phyloP scores from a whole-genome alignment of 805 yeast species.

The Yarrowia keelungensis region DNA sequence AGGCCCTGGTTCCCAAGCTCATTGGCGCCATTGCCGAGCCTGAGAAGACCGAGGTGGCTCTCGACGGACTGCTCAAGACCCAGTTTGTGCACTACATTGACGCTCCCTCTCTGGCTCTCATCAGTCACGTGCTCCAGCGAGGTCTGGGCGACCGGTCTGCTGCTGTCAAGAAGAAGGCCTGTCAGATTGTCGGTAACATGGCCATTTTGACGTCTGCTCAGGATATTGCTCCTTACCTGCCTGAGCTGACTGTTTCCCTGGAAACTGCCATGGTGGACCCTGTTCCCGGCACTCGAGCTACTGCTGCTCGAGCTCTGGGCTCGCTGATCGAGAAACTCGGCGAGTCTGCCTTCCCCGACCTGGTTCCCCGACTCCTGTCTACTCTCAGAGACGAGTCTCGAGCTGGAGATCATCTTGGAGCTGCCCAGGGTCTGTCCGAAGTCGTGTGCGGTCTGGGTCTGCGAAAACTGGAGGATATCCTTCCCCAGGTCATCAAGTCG shows the following conservation, averaged over 20 bases:
- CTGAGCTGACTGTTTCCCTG: conserved; percentile 76
- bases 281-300: conserved; percentile 94
- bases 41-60: conserved; percentile 85
- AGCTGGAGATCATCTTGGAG: conserved; percentile 92
- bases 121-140: conserved; percentile 91
- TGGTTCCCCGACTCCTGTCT: conserved; percentile 78
- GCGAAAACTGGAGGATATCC: conserved; percentile 81
- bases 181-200: conserved; percentile 99
- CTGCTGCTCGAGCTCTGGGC: conserved; percentile 97
- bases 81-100: conserved; percentile 97
- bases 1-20: conserved; percentile 82
- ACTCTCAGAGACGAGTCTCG: conserved; percentile 78
- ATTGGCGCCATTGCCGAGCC: conserved; percentile 97
- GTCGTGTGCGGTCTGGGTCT: conserved; percentile 92
- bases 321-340: conserved; percentile 95
- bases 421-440: conserved; percentile 96
- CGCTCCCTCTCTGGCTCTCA: conserved; percentile 95
- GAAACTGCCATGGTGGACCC: conserved; percentile 98
- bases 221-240: conserved; percentile 84
- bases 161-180: conserved; percentile 85
- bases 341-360: conserved; percentile 91
- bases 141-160: conserved; percentile 98
- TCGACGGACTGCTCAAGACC: conserved; percentile 84
- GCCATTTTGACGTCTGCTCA: conserved; percentile 89
- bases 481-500: conserved; percentile 78